Conservation (phyloP, 75 land plant species). For the Selaginella moellendorffii region DNA sequence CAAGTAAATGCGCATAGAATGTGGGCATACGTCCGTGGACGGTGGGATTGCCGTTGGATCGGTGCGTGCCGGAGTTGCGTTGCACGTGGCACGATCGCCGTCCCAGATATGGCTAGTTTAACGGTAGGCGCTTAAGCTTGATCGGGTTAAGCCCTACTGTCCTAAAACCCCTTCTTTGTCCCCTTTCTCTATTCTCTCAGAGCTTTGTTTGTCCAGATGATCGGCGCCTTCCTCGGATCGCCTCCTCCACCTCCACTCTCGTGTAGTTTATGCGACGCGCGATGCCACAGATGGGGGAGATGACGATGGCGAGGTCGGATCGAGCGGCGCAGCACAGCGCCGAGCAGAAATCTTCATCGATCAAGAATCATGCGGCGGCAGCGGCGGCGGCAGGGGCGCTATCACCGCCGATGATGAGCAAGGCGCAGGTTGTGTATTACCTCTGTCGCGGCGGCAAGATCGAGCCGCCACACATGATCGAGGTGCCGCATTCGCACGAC, state of each 20-base stretch:
- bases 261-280: background rate
- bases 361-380: background rate
- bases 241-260: no score
- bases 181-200: background rate
- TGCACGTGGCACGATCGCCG: conserved; percentile 1
- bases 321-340: background rate
- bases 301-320: background rate
- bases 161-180: no score
- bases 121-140: background rate
- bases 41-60: no score
- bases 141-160: background rate
- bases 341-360: no score
- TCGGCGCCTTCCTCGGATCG: no score
- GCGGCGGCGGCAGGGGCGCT: background rate
- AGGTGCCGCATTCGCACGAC: conserved; percentile 38
- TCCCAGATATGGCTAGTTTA: background rate
- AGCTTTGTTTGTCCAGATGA: background rate
- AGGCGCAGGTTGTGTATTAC: conserved; percentile 59
- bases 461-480: conserved; percentile 77
- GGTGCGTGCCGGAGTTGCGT: no score
- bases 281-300: background rate
- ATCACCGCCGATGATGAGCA: conserved; percentile 8
- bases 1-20: no score
- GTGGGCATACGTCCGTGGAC: no score
- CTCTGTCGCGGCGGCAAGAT: conserved; percentile 51